Evolutionary conservation across 2,329 filamentous ascomycete species (phyloP).

Genomic region (Verticillium nonalfalfae): DNA sequence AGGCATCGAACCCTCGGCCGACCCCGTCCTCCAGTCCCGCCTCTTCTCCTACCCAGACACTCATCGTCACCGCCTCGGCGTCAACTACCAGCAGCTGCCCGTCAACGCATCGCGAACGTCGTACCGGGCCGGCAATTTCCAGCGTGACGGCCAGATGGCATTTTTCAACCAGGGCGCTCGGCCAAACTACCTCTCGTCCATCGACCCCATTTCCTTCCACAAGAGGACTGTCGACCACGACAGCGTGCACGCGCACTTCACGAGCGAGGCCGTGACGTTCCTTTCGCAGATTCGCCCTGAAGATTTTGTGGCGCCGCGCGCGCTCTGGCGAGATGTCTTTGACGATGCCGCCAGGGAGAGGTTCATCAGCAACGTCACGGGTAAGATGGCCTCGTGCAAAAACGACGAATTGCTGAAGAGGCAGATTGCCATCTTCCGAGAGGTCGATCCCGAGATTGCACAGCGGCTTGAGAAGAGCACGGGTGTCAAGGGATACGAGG

Average conservation of each 20-base stretch:
- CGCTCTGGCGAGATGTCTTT: constrained; percentile 55
- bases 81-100: constrained; percentile 59
- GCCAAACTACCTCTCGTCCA: constrained; percentile 11
- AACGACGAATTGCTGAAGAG: constrained; percentile 56
- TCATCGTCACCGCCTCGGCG: constrained; percentile 55
- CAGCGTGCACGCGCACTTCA: constrained; percentile 29
- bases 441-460: constrained; percentile 54
- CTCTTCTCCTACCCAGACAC: constrained; percentile 57
- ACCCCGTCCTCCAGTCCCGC: constrained; percentile 54
- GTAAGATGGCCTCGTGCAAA: constrained; percentile 53
- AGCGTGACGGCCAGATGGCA: constrained; percentile 60
- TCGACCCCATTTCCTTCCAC: constrained; percentile 26
- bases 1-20: constrained; percentile 54
- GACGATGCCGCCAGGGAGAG: constrained; percentile 51
- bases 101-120: constrained; percentile 49
- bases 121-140: constrained; percentile 57
- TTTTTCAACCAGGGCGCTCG: constrained; percentile 22
- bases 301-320: constrained; percentile 42
- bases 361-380: constrained; percentile 53
- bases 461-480: constrained; percentile 55
- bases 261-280: constrained; percentile 28
- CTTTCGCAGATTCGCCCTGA: constrained; percentile 29
- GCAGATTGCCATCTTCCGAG: constrained; percentile 59
- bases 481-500: constrained; percentile 53
- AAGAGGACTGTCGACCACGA: constrained; percentile 27